Percentiles rank a stretch among this genome's conserved stretches.
These are phyloP conservation scores for Fraxinus excelsior DNA, from an alignment of 257 asterid species.

Conservation along the genomic window DNA sequence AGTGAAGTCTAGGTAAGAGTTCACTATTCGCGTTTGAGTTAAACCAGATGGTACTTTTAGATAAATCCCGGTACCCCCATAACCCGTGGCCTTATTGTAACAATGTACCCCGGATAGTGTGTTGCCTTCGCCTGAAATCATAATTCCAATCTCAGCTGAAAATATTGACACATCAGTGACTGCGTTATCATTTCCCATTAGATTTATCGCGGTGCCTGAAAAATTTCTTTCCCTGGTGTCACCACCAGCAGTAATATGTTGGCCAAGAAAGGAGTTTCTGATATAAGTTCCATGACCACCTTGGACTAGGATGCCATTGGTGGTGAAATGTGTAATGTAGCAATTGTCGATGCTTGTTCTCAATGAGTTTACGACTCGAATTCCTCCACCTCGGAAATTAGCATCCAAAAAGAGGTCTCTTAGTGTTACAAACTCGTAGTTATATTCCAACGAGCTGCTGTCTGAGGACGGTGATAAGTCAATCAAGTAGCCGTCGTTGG, in stretches of 20 bases:
- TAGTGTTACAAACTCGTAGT: slow-evolving; percentile 67
- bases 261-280: slow-evolving; percentile 71
- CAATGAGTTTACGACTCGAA: slow-evolving; percentile 62
- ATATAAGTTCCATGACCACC: slow-evolving; percentile 86
- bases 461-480: slow-evolving; percentile 58
- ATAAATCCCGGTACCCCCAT: slow-evolving; percentile 79
- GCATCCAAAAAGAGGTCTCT: slow-evolving; percentile 69
- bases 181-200: slow-evolving; percentile 71
- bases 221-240: slow-evolving; percentile 56
- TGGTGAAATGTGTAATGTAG: slow-evolving; percentile 68
- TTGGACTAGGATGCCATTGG: slow-evolving; percentile 62
- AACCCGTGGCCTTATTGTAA: slow-evolving; percentile 83
- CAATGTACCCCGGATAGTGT: slow-evolving; percentile 71
- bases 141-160: slow-evolving; percentile 68
- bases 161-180: slow-evolving; percentile 75
- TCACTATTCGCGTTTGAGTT: slow-evolving; percentile 71
- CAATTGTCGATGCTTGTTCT: slow-evolving; percentile 75
- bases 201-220: slow-evolving; percentile 68
- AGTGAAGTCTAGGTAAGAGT: slow-evolving; percentile 75
- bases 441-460: slow-evolving; percentile 32
- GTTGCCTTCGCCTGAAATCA: slow-evolving; percentile 74
- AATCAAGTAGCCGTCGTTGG: slow-evolving; percentile 55
- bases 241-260: slow-evolving; percentile 77
- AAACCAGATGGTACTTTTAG: slow-evolving; percentile 53
- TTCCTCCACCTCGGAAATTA: slow-evolving; percentile 74